phyloP scores from a whole-genome alignment of 352 stramenopile species.

The Globisporangium radiosum region DNA sequence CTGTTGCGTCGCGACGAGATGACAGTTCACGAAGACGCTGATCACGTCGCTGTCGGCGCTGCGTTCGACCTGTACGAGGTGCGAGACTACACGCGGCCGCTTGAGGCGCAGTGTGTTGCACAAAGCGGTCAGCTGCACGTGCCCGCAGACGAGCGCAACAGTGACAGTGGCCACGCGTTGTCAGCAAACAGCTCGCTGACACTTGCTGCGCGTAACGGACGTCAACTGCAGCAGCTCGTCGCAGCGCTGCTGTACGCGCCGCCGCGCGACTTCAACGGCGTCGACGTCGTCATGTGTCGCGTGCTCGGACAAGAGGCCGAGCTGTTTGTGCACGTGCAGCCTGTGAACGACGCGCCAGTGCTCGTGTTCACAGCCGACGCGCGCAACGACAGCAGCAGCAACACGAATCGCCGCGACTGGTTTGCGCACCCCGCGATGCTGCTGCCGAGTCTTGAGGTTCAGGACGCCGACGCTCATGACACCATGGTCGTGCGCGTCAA shows the following conservation, averaged over 20 bases:
- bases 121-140: constrained; percentile 6
- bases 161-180: too few species aligned
- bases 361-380: neutral
- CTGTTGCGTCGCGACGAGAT: constrained; percentile 2
- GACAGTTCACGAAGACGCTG: constrained; percentile 7
- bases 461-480: constrained; percentile 29
- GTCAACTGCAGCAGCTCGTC: constrained; percentile 4
- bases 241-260: constrained; percentile 11
- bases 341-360: constrained; percentile 20
- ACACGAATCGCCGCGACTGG: constrained; percentile 12
- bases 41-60: constrained; percentile 1
- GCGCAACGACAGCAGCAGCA: neutral
- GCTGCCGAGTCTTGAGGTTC: constrained; percentile 24
- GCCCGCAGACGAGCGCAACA: neutral
- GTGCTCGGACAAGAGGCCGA: constrained; percentile 1
- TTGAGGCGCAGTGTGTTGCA: constrained; percentile 3
- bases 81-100: neutral
- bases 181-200: constrained; percentile 3
- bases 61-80: constrained; percentile 7
- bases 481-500: constrained; percentile 25
- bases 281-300: constrained; percentile 6
- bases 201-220: neutral
- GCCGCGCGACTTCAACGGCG: constrained; percentile 9
- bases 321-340: constrained; percentile 9
- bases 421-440: constrained; percentile 16